Evolutionary conservation across 2,329 filamentous ascomycete species (phyloP).

Genomic region (Fusarium scirpi): DNA sequence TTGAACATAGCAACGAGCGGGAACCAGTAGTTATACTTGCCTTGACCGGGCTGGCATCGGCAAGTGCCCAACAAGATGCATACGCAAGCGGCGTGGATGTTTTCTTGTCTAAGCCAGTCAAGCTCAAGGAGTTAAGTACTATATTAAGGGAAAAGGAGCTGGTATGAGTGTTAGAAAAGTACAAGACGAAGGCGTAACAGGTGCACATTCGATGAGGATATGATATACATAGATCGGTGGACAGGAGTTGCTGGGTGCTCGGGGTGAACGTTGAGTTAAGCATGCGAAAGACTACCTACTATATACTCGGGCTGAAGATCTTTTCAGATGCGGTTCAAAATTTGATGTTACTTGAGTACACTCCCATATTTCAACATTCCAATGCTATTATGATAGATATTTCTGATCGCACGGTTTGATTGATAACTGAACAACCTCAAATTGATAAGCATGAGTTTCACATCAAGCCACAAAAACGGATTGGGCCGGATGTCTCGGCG

Average conservation of each 20-base stretch:
- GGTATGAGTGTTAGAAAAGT: neutral
- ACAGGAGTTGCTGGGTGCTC: neutral
- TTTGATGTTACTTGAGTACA: neutral
- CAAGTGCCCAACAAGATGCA: constrained; percentile 63
- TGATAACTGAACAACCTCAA: neutral
- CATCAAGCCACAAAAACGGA: neutral
- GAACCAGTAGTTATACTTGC: constrained; percentile 62
- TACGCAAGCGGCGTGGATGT: constrained; percentile 65
- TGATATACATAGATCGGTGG: neutral
- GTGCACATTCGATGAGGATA: constrained; percentile 5
- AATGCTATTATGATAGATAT: neutral
- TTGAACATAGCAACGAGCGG: constrained; percentile 58
- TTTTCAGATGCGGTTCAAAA: neutral
- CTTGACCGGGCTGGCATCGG: constrained; percentile 64
- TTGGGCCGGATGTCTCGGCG: constrained; percentile 16
- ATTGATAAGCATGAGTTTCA: neutral
- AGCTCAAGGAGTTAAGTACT: constrained; percentile 54
- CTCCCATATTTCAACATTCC: neutral
- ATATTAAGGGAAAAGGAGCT: constrained; percentile 26
- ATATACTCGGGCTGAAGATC: neutral
- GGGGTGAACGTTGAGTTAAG: neutral
- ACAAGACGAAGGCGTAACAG: neutral
- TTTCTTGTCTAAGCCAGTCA: constrained; percentile 66
- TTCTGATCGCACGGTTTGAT: neutral
- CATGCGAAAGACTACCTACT: neutral